phyloP scores from a whole-genome alignment of 1,284 basidiomycete genomes.

The Ganoderma lucidum region DNA sequence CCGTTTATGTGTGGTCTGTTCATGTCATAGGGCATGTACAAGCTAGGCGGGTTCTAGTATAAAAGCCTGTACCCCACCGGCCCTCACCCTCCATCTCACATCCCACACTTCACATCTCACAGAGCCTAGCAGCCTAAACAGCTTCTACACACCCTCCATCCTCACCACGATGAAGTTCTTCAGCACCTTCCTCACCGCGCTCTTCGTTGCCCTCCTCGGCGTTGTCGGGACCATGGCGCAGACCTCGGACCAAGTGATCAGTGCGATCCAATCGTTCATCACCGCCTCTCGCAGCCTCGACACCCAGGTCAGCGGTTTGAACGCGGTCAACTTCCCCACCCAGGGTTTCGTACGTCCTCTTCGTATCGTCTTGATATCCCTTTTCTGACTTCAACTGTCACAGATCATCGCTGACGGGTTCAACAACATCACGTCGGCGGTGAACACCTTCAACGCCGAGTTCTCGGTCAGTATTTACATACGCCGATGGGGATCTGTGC shows the following conservation, averaged over 20 bases:
- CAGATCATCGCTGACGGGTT: slow-evolving; percentile 5
- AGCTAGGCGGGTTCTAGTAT: neutral
- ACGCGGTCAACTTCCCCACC: neutral
- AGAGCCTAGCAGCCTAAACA: neutral
- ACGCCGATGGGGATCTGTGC: neutral
- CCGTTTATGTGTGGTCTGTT: neutral
- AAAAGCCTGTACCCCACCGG: neutral
- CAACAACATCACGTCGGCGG: slow-evolving; percentile 2
- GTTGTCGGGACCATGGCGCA: slow-evolving; percentile 2
- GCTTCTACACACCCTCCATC: neutral
- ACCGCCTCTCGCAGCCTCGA: neutral
- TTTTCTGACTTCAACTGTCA: neutral
- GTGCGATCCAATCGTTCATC: neutral
- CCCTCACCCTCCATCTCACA: neutral
- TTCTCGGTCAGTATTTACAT: neutral
- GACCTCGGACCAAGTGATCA: slow-evolving; percentile 3
- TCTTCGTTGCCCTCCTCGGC: neutral
- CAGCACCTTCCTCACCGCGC: slow-evolving; percentile 6
- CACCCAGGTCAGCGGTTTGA: neutral
- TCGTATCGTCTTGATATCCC: too few species aligned
- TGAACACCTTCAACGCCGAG: slow-evolving; percentile 1
- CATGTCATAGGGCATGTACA: neutral
- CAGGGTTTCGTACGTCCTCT: neutral
- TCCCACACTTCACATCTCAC: neutral
- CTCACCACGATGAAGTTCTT: slow-evolving; percentile 8